Evolutionary conservation across 208 protist genomes (phyloP), one percentile per base, ranked within the genome.

Genomic region (Leishmania turanica): DNA sequence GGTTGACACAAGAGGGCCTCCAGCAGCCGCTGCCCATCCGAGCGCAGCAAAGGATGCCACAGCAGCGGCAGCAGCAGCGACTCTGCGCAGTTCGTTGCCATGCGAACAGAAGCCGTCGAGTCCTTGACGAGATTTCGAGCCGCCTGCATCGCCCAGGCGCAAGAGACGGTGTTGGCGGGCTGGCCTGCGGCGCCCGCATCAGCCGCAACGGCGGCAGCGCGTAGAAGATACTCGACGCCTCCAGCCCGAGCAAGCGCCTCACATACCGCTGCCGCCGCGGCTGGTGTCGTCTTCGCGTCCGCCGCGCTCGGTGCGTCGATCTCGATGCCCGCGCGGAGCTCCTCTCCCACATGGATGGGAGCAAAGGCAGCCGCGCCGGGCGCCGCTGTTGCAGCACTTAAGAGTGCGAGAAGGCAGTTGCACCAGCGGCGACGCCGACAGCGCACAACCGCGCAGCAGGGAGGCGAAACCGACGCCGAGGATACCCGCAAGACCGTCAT

Each of bases 1-100:
- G 82, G 82, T 70, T 82, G 82, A 54, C 66, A 86, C 34, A 86
- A 79, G 37, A 86, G 47, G 19, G 65, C 13, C 31, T 80, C 70
- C 64, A 86, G 73, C 42, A 86, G 65, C 78, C 47, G 49, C 68
- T 79, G 78, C 24, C 82, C 82, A 19, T 77, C 77, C 1, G 31
- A 31, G 24, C 82, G 82, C 72, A 86, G 53, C 64, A 77, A 62
- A 51, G 82, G 82, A 49, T 86, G 73, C 82, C 82, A 86, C 34
- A 86, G 74, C 7, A 79, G 62, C n/a, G 73, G 54, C 9, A 77
- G 77, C 75, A 85, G 58, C 54, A 86, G 27, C 42, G 77, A 80
- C 31, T 60, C 65, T 2, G 74, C 65, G 56, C 82, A 82, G 37
- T 58, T 76, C 0, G 64, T 62, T 68, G 82, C 72, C 78, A 86